Percentiles rank a stretch among this genome's conserved stretches.
Evolutionary conservation across 2,329 filamentous ascomycete species (phyloP).

Genomic region (Alternaria dauci): DNA sequence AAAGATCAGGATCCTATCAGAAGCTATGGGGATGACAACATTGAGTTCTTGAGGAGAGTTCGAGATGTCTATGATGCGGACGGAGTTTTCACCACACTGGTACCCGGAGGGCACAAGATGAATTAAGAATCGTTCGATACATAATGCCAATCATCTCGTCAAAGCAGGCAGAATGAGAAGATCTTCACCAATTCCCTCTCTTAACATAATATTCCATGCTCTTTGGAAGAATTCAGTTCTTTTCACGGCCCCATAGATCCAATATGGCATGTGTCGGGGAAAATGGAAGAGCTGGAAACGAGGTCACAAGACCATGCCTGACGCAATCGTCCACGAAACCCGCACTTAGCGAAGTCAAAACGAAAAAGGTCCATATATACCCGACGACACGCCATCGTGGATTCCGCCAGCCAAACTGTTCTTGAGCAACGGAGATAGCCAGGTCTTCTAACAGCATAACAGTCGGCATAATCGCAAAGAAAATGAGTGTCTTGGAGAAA

Average conservation of each 20-base stretch:
- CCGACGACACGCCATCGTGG: not conserved
- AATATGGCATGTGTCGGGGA: not conserved
- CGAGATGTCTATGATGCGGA: conserved; percentile 49
- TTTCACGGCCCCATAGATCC: not conserved
- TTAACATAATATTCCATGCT: not conserved
- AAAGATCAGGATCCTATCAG: conserved; percentile 51
- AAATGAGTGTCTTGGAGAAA: not conserved
- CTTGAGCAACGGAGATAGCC: not conserved
- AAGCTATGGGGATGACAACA: conserved; percentile 51
- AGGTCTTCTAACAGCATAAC: not conserved
- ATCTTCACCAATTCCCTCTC: not conserved
- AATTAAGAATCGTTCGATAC: not conserved
- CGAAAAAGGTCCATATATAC: not conserved
- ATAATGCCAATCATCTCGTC: not conserved
- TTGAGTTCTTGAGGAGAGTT: conserved; percentile 39
- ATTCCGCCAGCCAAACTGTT: not conserved
- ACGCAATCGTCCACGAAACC: not conserved
- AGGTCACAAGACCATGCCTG: not conserved
- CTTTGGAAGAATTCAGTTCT: not conserved
- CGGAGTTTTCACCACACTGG: conserved; percentile 48
- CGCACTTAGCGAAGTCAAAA: conserved; percentile 37
- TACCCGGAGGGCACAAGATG: not conserved
- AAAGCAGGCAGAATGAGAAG: not conserved
- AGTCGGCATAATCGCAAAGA: not conserved
- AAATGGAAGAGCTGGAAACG: not conserved